Base-by-base conservation (phyloP, 768 basidiomycete species). In the Vishniacozyma victoriae region DNA sequence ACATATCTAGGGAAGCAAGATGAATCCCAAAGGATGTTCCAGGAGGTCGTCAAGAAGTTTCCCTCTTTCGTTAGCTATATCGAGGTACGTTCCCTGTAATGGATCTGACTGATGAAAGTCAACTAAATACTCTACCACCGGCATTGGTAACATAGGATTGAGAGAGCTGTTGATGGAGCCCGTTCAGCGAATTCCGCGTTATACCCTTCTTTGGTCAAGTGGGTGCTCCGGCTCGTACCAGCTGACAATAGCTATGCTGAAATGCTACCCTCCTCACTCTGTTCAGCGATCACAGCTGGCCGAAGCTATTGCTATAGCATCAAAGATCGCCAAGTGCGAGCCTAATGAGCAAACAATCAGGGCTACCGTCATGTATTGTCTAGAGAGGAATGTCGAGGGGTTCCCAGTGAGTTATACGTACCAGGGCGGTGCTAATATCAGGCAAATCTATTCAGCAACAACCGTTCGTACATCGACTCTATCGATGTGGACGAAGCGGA, bases 141-240 rank as follows among this genome's bases (percentile, higher is more conserved):
- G 78, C 60, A 90, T 87, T 67, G 57, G 69, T 23, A 86, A 89
- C 33, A 80, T 93, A 47, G 90, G 87, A 36, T 76, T 96, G 46
- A 80, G 91, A 22, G 91, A 93, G 68, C 79, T 95, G 41, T 78
- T 96, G 18, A 93, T 93, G 83, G 92, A 97, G 58, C 92, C 92
- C 14, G 88, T 95, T 4, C 92, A 97, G 64, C 82, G 92, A 26
- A 89, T 97, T 62, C 91, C 92, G 3, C 78, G 93, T 56, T 96
- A 96, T 72, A 92, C 89, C 1, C 76, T 97, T 20, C 78, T 97
- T 57, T 88, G 93, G 72, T 84, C 87, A 50, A 70, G 76, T 76
- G 45, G 57, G 73, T 61, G 23, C 16, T 18, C 3, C 14, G 18
- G 6, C 3, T 16, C 33, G 22, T 1, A 19, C 23, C 40, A 15